Conservation (phyloP, 345 rosid genomes). For the Populus euphratica region DNA sequence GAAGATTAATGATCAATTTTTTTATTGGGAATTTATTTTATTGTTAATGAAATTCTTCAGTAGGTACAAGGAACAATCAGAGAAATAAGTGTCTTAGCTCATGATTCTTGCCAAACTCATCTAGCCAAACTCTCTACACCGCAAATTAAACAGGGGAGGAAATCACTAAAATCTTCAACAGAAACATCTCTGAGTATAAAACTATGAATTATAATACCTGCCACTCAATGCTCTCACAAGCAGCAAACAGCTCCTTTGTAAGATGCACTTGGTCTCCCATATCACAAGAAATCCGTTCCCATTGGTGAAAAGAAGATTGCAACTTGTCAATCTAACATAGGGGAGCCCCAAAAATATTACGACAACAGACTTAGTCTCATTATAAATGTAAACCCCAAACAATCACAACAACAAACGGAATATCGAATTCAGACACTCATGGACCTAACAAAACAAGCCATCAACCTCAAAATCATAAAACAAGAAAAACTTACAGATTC, state of each 20-base stretch:
- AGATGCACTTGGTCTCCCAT: constrained; percentile 62
- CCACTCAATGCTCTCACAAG: constrained; percentile 92
- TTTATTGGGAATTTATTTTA: neutral
- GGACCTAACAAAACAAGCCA: neutral
- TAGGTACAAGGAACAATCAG: neutral
- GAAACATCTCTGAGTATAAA: neutral
- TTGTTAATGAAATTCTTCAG: neutral
- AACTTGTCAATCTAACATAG: constrained; percentile 75
- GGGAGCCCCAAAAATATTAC: neutral
- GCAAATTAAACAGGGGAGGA: neutral
- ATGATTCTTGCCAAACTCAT: neutral
- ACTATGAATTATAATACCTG: constrained; percentile 50
- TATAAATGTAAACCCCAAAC: no score
- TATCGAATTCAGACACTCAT: neutral
- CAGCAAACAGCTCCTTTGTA: constrained; percentile 62
- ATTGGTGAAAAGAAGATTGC: constrained; percentile 76
- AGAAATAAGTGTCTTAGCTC: neutral
- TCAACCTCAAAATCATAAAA: neutral
- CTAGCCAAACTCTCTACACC: neutral
- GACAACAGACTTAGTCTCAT: neutral
- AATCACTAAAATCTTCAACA: neutral
- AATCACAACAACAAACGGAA: neutral
- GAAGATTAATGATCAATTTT: neutral
- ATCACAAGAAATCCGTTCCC: constrained; percentile 69
- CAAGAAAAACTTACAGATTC: constrained; percentile 62